A percentile compares a stretch with the other conserved stretches of the same genome.
Evolutionary conservation across 2,329 filamentous ascomycete species (phyloP).

Genomic region (Botryotinia calthae): DNA sequence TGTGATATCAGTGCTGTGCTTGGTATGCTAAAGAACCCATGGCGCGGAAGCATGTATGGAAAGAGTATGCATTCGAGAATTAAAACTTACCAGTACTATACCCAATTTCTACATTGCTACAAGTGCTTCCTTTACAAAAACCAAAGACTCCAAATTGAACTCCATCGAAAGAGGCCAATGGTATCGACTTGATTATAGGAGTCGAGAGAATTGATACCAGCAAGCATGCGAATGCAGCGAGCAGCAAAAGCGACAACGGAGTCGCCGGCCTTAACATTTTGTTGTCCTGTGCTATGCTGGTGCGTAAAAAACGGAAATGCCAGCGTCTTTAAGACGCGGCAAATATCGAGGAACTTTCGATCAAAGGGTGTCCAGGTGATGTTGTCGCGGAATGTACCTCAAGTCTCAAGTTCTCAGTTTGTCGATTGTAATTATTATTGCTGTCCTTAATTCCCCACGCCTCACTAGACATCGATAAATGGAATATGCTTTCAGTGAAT

Average conservation of each 20-base stretch:
- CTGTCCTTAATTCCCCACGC: not conserved
- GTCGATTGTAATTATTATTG: not conserved
- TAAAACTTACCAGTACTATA: constrained; percentile 69
- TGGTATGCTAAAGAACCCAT: not conserved
- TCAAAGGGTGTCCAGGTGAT: constrained; percentile 14
- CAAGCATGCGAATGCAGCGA: constrained; percentile 80
- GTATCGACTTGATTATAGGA: constrained; percentile 81
- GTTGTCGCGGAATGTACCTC: constrained; percentile 3
- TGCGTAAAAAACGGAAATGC: constrained; percentile 35
- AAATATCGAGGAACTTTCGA: constrained; percentile 15
- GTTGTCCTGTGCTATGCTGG: constrained; percentile 26
- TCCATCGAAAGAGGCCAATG: constrained; percentile 72
- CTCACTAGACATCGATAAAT: constrained; percentile 6
- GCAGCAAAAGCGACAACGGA: constrained; percentile 80
- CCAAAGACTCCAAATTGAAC: constrained; percentile 92
- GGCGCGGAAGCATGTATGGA: constrained; percentile 4
- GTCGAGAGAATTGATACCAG: constrained; percentile 87
- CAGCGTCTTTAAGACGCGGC: constrained; percentile 49
- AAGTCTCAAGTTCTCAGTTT: constrained; percentile 2
- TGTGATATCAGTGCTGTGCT: constrained; percentile 4
- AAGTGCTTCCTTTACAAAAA: constrained; percentile 66
- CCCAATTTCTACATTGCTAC: constrained; percentile 74
- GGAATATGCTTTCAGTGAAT: not conserved
- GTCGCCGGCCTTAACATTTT: constrained; percentile 81
- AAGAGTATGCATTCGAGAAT: not conserved